Conservation (phyloP, 2,329 filamentous ascomycete species). For the Penicillium sp. region DNA sequence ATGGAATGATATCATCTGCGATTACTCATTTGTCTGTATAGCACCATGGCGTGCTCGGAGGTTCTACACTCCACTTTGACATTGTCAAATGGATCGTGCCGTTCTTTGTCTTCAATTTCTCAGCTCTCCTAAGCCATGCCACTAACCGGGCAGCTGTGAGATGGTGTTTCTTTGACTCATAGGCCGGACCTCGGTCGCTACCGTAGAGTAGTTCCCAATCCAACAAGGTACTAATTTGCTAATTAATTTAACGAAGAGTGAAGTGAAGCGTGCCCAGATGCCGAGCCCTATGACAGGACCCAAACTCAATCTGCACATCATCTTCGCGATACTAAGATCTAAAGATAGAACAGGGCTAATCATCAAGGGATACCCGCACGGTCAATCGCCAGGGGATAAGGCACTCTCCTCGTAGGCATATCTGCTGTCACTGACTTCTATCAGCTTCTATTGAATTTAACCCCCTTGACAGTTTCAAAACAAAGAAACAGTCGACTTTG, state of each 20-base stretch:
- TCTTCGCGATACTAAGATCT: background rate
- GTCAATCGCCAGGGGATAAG: constrained; percentile 5
- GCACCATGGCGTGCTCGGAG: background rate
- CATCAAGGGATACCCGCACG: background rate
- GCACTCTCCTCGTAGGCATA: background rate
- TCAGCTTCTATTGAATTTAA: background rate
- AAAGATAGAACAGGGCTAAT: background rate
- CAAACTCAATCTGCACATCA: background rate
- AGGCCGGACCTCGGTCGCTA: background rate
- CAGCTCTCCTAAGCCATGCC: background rate
- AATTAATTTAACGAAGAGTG: background rate
- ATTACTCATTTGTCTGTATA: constrained; percentile 12
- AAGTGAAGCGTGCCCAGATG: background rate
- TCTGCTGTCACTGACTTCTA: background rate
- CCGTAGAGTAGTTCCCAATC: background rate
- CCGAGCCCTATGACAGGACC: background rate
- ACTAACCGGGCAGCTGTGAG: background rate
- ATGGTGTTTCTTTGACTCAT: background rate
- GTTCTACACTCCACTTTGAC: background rate
- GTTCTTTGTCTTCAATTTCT: background rate
- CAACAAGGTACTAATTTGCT: background rate
- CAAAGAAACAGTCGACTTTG: background rate
- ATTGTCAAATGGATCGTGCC: background rate
- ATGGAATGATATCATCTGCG: constrained; percentile 21
- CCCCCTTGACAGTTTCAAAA: background rate